These are phyloP conservation scores for Fusarium miscanthi DNA, from an alignment of 2,329 filamentous ascomycete species.

Conservation along the genomic window DNA sequence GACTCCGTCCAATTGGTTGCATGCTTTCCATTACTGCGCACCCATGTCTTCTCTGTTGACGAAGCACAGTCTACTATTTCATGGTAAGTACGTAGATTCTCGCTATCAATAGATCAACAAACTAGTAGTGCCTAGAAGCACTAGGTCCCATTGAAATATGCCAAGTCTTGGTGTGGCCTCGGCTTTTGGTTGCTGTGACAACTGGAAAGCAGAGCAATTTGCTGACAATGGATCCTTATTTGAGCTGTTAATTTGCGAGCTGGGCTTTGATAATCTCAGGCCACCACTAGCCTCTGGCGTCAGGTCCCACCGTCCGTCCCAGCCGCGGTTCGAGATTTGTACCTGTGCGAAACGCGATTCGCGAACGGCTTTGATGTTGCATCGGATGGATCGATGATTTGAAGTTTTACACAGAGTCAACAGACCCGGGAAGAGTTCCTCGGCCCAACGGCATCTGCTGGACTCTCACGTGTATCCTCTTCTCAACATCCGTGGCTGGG, in stretches of 20 bases:
- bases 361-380: constrained; percentile 1
- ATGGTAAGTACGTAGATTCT: not conserved
- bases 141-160: constrained; percentile 2
- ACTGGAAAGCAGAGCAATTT: constrained; percentile 23
- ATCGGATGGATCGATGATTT: not conserved
- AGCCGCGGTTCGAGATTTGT: constrained; percentile 17
- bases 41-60: not conserved
- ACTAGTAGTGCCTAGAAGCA: not conserved
- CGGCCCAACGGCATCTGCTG: constrained; percentile 23
- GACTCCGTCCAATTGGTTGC: constrained; percentile 22
- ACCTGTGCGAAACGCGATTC: constrained; percentile 7
- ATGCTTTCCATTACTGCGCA: constrained; percentile 14
- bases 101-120: constrained; percentile 21
- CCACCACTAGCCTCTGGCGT: constrained; percentile 30
- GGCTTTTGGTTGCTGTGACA: constrained; percentile 42
- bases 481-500: not conserved
- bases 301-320: not conserved
- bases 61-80: constrained; percentile 3
- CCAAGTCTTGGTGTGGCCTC: constrained; percentile 34
- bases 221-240: constrained; percentile 28
- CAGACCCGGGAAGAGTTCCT: constrained; percentile 8
- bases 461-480: constrained; percentile 4
- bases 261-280: constrained; percentile 8
- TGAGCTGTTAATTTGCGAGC: constrained; percentile 22
- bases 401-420: not conserved